These are phyloP conservation scores for Vaccinium myrtillus DNA, from an alignment of 148 eudicot species.

Conservation along the genomic window DNA sequence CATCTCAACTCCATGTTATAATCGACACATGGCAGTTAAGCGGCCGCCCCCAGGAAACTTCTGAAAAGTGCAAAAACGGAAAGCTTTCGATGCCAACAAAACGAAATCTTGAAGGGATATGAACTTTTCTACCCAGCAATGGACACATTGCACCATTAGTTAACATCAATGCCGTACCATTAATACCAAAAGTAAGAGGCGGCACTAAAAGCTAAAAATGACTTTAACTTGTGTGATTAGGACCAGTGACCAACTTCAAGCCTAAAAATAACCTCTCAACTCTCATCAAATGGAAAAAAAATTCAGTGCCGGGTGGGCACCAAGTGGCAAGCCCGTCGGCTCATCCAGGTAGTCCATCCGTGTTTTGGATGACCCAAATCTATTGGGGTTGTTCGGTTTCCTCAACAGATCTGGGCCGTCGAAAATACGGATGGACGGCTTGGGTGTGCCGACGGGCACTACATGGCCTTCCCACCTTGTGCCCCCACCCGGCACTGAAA, in stretches of 20 bases:
- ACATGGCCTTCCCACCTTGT: no score
- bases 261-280: constrained; percentile 2
- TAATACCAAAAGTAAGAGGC: constrained; percentile 24
- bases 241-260: constrained; percentile 15
- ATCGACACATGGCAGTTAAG: constrained; percentile 13
- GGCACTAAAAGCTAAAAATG: constrained; percentile 24
- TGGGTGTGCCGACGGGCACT: no score
- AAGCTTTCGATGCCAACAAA: constrained; percentile 21
- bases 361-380: no score
- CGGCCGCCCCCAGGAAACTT: background rate
- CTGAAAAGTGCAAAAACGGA: constrained; percentile 19
- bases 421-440: no score
- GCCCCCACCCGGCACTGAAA: no score
- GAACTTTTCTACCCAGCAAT: background rate
- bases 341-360: no score
- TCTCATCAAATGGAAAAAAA: background rate
- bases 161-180: background rate
- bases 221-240: background rate
- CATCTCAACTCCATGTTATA: background rate
- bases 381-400: no score
- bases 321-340: no score
- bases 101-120: background rate
- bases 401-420: no score
- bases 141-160: constrained; percentile 13
- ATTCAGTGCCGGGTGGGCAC: no score